Base-by-base conservation (phyloP, 768 basidiomycete genomes). In the Boletus rex-veris region DNA sequence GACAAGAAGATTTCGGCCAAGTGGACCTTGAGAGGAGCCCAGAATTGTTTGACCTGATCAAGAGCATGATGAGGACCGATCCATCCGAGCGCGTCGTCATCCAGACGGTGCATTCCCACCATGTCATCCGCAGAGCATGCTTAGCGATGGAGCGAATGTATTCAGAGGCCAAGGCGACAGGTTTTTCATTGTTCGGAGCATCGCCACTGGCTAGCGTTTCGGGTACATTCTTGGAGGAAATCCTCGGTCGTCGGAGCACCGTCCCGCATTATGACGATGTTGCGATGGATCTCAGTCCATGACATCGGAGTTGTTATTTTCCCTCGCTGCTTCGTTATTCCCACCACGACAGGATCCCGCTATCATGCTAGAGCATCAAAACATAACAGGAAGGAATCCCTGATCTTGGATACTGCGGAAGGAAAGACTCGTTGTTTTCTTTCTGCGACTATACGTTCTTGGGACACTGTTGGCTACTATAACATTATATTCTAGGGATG, bases 1-100 rank as follows among this genome's bases (percentile, higher is more conserved):
- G 97, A 52, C 82, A 83, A 53, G 90, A 96, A 67, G 91, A 99
- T 74, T 94, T 97, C 67, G 82, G 85, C 46, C 92, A 92, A 67
- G 83, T 94, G 52, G 84, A 90, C 64, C 68, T 88, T 60, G 77
- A 79, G 33, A 79, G 75, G 46, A 90, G 86, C 61, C 75, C 78
- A 8, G 82, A 85, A 64, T 74, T 96, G 53, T 74, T 86, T 53
- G 74, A 71, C 41, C 76, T 95, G 61, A 81, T 96, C 62, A 79
- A 73, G 64, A 75, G 77, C 55, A 89, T 94, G 84, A 89, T 96
- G 84, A 81, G 81, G 42, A 82, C 82, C 0, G 82, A 88, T 47
- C 85, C 92, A 3, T 72, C 66, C 9, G 62, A 71, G 48, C 85
- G 93, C 18, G 67, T 86, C 49, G 75, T 74, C 16, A 78, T 86